phyloP scores from a whole-genome alignment of 1,139 yeast species.

The Hyphopichia wangnamkhiaoensis region DNA sequence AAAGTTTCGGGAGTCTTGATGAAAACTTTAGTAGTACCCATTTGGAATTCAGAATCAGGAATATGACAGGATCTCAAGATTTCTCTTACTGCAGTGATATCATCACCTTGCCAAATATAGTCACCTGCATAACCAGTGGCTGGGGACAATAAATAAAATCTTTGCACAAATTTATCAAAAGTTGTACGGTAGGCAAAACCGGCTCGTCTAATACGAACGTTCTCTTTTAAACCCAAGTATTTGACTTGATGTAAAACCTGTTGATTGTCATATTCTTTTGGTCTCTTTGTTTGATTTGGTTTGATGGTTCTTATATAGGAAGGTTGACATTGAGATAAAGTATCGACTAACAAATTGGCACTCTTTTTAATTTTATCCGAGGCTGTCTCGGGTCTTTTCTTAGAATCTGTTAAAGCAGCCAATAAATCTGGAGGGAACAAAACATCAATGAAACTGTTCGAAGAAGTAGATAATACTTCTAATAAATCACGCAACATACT shows the following conservation, averaged over 20 bases:
- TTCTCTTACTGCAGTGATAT: slow-evolving; percentile 74
- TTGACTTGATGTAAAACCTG: slow-evolving; percentile 96
- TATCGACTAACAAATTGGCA: slow-evolving; percentile 88
- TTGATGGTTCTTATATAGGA: slow-evolving; percentile 97
- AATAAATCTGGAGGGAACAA: slow-evolving; percentile 72
- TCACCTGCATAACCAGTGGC: slow-evolving; percentile 98
- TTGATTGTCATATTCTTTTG: slow-evolving; percentile 82
- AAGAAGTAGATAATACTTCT: slow-evolving; percentile 72
- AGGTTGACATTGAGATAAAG: slow-evolving; percentile 86
- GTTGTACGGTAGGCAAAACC: slow-evolving; percentile 98
- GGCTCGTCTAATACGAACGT: slow-evolving; percentile 96
- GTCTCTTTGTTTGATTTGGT: slow-evolving; percentile 92
- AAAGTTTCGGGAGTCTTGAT: slow-evolving; percentile 96
- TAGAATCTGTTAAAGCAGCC: slow-evolving; percentile 67
- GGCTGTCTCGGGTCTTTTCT: slow-evolving; percentile 94
- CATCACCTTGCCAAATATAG: slow-evolving; percentile 91
- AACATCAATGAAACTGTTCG: slow-evolving; percentile 61
- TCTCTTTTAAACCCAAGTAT: slow-evolving; percentile 93
- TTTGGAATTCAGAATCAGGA: slow-evolving; percentile 79
- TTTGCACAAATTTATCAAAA: slow-evolving; percentile 94
- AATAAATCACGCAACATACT: slow-evolving; percentile 86
- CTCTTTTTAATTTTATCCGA: slow-evolving; percentile 91
- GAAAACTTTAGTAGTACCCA: slow-evolving; percentile 93
- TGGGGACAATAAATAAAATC: slow-evolving; percentile 86
- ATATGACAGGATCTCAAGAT: slow-evolving; percentile 80